Evolutionary conservation across 2,329 filamentous ascomycete species (phyloP).

Genomic region (Waltergamsia citrina): DNA sequence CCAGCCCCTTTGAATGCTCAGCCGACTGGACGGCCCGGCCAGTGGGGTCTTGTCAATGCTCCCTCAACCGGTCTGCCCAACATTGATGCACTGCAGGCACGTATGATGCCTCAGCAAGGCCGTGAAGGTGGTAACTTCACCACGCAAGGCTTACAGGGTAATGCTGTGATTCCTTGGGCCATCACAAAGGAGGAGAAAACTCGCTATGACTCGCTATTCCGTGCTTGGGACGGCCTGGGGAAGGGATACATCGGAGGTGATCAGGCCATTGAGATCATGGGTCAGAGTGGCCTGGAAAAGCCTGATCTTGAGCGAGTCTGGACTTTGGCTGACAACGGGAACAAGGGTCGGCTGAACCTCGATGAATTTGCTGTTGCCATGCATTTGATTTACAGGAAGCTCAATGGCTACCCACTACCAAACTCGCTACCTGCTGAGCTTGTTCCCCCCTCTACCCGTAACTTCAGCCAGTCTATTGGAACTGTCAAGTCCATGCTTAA

Average conservation of each 20-base stretch:
- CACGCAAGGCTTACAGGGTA: conserved; percentile 79
- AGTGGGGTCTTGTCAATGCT: conserved; percentile 97
- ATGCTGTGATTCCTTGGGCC: conserved; percentile 94
- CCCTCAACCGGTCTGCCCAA: conserved; percentile 85
- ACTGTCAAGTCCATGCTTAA: conserved; percentile 84
- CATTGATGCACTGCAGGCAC: conserved; percentile 82
- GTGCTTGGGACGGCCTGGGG: conserved; percentile 88
- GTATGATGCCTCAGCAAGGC: conserved; percentile 95
- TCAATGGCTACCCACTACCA: conserved; percentile 91
- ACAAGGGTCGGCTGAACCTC: conserved; percentile 87
- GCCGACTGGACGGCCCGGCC: conserved; percentile 83
- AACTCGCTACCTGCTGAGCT: conserved; percentile 83
- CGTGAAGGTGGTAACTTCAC: conserved; percentile 77
- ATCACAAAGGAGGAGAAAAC: conserved; percentile 99
- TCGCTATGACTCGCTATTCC: conserved; percentile 90
- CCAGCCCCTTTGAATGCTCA: conserved; percentile 74
- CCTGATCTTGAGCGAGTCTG: conserved; percentile 85
- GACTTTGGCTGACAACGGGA: conserved; percentile 89
- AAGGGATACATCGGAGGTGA: conserved; percentile 89
- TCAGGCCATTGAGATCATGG: conserved; percentile 93
- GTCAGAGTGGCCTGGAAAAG: conserved; percentile 89
- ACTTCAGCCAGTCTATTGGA: conserved; percentile 86
- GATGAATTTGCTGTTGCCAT: conserved; percentile 98
- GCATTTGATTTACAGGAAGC: conserved; percentile 96
- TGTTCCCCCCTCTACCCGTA: conserved; percentile 87